phyloP scores from a whole-genome alignment of 169 alveolate species.

The Eimeria nieschulzi region DNA sequence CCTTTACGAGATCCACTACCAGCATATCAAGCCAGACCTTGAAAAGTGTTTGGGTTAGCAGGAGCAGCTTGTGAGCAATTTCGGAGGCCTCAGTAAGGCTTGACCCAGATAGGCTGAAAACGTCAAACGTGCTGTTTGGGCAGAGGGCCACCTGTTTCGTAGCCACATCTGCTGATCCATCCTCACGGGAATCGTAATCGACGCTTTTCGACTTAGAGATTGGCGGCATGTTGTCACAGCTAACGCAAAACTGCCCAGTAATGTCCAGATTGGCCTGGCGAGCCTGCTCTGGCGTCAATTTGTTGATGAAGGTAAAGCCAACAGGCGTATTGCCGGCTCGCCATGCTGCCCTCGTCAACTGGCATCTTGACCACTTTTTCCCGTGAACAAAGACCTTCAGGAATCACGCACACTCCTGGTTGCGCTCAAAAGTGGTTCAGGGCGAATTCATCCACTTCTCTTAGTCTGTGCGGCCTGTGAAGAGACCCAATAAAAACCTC shows the following conservation, averaged over 20 bases:
- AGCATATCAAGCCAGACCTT: constrained; percentile 66
- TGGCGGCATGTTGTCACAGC: constrained; percentile 70
- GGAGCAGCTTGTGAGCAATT: constrained; percentile 47
- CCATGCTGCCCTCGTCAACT: constrained; percentile 75
- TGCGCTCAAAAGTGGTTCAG: not conserved
- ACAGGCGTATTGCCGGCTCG: constrained; percentile 66
- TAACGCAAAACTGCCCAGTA: constrained; percentile 73
- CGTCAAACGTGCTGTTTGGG: constrained; percentile 51
- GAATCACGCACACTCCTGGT: constrained; percentile 70
- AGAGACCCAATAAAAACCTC: too few species aligned
- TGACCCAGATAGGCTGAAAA: constrained; percentile 66
- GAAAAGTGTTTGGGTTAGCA: constrained; percentile 72
- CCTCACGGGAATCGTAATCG: constrained; percentile 39
- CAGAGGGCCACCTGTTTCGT: not conserved
- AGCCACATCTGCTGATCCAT: not conserved
- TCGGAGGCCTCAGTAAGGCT: constrained; percentile 64
- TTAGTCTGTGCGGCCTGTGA: too few species aligned
- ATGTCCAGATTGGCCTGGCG: constrained; percentile 61
- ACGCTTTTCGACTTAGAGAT: constrained; percentile 31
- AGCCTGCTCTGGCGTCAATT: constrained; percentile 68
- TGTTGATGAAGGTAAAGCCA: constrained; percentile 73
- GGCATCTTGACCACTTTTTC: constrained; percentile 62
- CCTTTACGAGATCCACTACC: constrained; percentile 71
- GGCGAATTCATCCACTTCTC: too few species aligned
- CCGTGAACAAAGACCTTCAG: constrained; percentile 73